Base-by-base conservation (phyloP, 352 stramenopile species). In the Phytophthora idaei region DNA sequence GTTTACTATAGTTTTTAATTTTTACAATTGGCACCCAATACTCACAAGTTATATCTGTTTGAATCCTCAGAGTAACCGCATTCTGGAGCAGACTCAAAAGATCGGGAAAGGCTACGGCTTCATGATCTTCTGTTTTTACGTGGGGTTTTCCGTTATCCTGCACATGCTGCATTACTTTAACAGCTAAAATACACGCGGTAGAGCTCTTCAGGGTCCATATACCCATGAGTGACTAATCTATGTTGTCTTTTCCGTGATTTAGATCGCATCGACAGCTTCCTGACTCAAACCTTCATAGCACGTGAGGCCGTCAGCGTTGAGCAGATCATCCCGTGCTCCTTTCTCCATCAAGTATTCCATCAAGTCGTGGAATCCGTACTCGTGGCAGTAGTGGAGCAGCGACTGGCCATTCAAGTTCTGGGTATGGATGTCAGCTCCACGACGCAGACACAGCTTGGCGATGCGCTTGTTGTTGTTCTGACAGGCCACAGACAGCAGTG, bases 381-480 rank as follows among this genome's bases (percentile, higher is more conserved):
- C 83, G 58, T 96, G 97, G 45, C 86, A 95, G 74, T 97, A 98
- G 65, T 98, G 94, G 25, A 98, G 74, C 39, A 94, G 73, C 0
- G 89, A 98, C 63, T 99, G 91, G 0, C 95, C 95, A 48, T 94
- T 98, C 42, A 96, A 62, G 70, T 98, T 99, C 39, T 96, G 86
- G 4, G 90, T 94, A 71, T 99, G 97, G 66, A 98, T 87, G 39
- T 98, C 90, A 32, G 94, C 93, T 14, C 92, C 95, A 31, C 92
- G 88, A 4, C 95, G 90, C 28, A 99, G 63, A 67, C 89, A 97
- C 6, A 99, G 82, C 81, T 98, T 99, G 39, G 85, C 84, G 45
- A 99, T 98, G 48, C 95, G 85, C 73, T 98, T 98, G 78, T 98
- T 98, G 71, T 96, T 97, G 82, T 99, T 99, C 64, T 99, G 95